These are phyloP conservation scores for Wickerhamiella slavikovae DNA, from an alignment of 805 yeast species.

Conservation along the genomic window DNA sequence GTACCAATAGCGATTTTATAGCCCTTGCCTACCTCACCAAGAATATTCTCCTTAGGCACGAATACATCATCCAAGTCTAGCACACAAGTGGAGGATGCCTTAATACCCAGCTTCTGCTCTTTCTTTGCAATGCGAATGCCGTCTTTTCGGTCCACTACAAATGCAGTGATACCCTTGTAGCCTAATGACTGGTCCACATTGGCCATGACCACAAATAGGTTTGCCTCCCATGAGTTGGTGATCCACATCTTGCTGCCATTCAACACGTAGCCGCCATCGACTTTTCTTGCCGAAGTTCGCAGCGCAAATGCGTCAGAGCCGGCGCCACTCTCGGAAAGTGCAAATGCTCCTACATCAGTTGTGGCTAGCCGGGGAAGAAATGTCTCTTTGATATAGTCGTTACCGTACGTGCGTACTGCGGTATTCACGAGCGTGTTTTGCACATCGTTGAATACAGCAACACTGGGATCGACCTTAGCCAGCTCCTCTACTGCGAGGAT, in stretches of 20 bases:
- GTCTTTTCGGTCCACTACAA: slow-evolving; percentile 22
- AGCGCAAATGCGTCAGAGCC: slow-evolving; percentile 27
- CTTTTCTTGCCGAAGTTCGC: slow-evolving; percentile 19
- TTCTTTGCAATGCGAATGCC: slow-evolving; percentile 24
- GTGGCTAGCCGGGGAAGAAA: slow-evolving; percentile 22
- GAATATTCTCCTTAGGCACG: slow-evolving; percentile 22
- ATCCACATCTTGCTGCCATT: slow-evolving; percentile 27
- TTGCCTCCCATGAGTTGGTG: slow-evolving; percentile 25
- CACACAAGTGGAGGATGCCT: slow-evolving; percentile 25
- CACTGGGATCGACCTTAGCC: slow-evolving; percentile 25
- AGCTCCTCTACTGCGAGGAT: slow-evolving; percentile 25
- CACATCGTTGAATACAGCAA: slow-evolving; percentile 24
- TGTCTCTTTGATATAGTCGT: slow-evolving; percentile 18
- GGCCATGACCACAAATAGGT: slow-evolving; percentile 22
- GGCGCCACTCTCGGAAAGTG: slow-evolving; percentile 22
- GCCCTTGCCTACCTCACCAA: slow-evolving; percentile 25
- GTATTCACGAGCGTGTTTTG: slow-evolving; percentile 26
- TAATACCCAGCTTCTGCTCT: slow-evolving; percentile 25
- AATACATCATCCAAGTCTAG: slow-evolving; percentile 22
- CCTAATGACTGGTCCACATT: slow-evolving; percentile 23
- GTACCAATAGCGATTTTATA: slow-evolving; percentile 26
- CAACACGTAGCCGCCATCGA: slow-evolving; percentile 21
- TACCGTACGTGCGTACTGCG: slow-evolving; percentile 21
- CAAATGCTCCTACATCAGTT: slow-evolving; percentile 20
- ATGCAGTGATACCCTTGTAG: slow-evolving; percentile 25